These are phyloP conservation scores for Cytospora paraplurivora DNA, from an alignment of 2,329 filamentous ascomycete species.

Conservation along the genomic window DNA sequence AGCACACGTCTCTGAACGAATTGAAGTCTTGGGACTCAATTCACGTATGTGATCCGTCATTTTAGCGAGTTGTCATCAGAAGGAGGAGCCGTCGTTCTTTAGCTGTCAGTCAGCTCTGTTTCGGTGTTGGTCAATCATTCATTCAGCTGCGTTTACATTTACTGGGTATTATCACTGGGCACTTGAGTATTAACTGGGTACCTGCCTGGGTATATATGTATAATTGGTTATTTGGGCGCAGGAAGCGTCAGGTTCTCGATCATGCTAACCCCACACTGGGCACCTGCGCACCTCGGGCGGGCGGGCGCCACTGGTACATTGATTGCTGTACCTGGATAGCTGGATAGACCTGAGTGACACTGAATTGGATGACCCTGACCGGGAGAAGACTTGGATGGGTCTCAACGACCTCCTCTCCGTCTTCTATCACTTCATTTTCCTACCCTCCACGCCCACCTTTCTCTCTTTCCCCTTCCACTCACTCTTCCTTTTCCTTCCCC, in stretches of 20 bases:
- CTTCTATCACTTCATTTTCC: not conserved
- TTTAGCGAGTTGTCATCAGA: not conserved
- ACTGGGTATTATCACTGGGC: too few relatives aligned
- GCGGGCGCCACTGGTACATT: not conserved
- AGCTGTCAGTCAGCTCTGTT: not conserved
- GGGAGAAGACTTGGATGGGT: not conserved
- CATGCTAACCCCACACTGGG: not conserved
- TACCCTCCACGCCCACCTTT: not conserved
- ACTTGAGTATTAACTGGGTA: too few relatives aligned
- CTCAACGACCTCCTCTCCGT: not conserved
- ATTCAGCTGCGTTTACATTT: not conserved
- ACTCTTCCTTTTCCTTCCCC: not conserved
- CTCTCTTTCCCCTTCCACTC: not conserved
- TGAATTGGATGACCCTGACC: not conserved
- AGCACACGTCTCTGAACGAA: not conserved
- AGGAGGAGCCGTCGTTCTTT: not conserved
- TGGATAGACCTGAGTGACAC: not conserved
- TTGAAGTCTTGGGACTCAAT: not conserved
- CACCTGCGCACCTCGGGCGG: not conserved
- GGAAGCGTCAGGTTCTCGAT: not conserved
- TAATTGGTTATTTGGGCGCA: not conserved
- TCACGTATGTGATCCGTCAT: not conserved
- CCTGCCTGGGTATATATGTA: too few relatives aligned
- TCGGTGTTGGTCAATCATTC: not conserved
- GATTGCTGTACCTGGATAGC: too few relatives aligned